Base-by-base conservation (phyloP, 2,329 filamentous ascomycete species). In the Sphaerulina populicola region DNA sequence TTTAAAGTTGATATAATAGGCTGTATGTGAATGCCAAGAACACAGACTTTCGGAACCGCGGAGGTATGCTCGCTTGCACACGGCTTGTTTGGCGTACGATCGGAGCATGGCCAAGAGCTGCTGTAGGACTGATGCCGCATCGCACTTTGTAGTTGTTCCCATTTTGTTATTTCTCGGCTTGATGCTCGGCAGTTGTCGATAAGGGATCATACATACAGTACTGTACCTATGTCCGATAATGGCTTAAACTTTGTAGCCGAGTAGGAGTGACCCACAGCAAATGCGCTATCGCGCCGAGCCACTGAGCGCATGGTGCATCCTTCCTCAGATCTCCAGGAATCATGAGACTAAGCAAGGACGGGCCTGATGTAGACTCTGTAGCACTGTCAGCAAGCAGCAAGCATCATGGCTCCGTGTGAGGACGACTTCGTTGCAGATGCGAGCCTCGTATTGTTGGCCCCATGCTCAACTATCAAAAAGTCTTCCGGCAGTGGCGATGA, bases 181-280 rank as follows among this genome's bases (percentile, higher is more conserved):
- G 45, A 11, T 23, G n/a, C 12, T 49, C 37, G 46, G 46, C 46
- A 42, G 46, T 42, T 42, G 31, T 40, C 18, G 38, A 49, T 4
- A 8, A 35, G 30, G 30, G 14, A 38, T 30, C 9, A 23, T 23
- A n/a, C n/a, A n/a, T n/a, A n/a, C n/a, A n/a, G n/a, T n/a, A n/a
- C n/a, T n/a, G n/a, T n/a, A n/a, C n/a, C n/a, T n/a, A 43, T 35
- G 10, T 33, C 10, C 38, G 18, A 18, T 18, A 30, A 23, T 38
- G 50, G 50, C 46, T 40, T 52, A 29, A 44, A 52, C 44, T 52
- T 39, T 52, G 48, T 48, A 41, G 30, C 33, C 50, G 50, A 52
- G 18, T 31, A 27, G 23, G 30, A 30, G 7, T 31, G 40, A 38
- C 44, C 44, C 30, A 52, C 42, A 35, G 23, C 23, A 38, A 29